Percentiles rank a stretch among this genome's conserved stretches.
These are phyloP conservation scores for Tuber brumale DNA, from an alignment of 495 filamentous ascomycete genomes.

Conservation along the genomic window DNA sequence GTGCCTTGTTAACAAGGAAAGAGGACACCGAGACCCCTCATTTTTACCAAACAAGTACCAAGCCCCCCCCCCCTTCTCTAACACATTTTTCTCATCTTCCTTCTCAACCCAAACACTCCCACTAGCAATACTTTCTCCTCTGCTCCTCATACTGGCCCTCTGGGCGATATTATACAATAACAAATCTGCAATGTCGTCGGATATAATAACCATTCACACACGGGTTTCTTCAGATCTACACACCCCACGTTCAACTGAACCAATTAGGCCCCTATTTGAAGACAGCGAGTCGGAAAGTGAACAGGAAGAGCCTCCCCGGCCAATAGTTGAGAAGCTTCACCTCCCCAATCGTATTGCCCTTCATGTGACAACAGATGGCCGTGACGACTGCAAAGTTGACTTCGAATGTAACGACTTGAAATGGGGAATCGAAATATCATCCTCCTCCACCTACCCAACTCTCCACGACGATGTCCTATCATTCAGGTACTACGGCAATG, in stretches of 20 bases:
- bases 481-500: conserved; percentile 1
- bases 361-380: neutral
- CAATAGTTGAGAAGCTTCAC: neutral
- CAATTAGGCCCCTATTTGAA: neutral
- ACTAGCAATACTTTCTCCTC: neutral
- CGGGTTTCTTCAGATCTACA: neutral
- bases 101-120: neutral
- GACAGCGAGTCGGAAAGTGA: neutral
- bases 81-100: no score
- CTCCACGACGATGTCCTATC: neutral
- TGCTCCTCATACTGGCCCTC: neutral
- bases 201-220: conserved; percentile 5
- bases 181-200: neutral
- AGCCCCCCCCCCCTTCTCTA: neutral
- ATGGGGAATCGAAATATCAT: conserved; percentile 1
- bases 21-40: neutral
- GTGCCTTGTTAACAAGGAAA: neutral
- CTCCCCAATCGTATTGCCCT: neutral
- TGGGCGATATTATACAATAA: neutral
- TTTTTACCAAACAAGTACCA: neutral
- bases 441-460: neutral
- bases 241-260: neutral
- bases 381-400: neutral
- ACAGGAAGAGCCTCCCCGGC: neutral
- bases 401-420: neutral